A percentile compares a stretch with the other conserved stretches of the same genome.
Conservation (phyloP, 2,329 filamentous ascomycete species). For the Chaetomium strumarium region DNA sequence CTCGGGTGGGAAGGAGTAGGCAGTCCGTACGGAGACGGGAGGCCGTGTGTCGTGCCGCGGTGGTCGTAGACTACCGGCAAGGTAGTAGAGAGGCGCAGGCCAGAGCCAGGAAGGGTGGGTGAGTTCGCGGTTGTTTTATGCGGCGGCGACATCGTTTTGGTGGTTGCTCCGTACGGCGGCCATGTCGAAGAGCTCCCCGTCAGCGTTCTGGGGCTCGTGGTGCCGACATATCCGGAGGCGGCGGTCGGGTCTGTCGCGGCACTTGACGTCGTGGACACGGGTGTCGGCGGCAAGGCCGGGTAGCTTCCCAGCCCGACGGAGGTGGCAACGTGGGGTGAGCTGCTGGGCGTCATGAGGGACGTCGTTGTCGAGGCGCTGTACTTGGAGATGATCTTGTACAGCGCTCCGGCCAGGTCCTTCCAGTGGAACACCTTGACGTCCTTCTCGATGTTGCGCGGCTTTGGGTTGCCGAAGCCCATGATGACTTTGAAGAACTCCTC, state of each 20-base stretch:
- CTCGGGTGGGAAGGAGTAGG: slow-evolving; percentile 11
- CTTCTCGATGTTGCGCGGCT: slow-evolving; percentile 97
- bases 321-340: slow-evolving; percentile 36
- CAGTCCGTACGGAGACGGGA: slow-evolving; percentile 23
- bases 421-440: slow-evolving; percentile 98
- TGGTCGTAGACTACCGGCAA: slow-evolving; percentile 36
- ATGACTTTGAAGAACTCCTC: slow-evolving; percentile 99
- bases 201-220: slow-evolving; percentile 45
- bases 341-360: slow-evolving; percentile 21
- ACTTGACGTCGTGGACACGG: slow-evolving; percentile 29
- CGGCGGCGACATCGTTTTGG: slow-evolving; percentile 41
- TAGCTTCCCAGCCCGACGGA: slow-evolving; percentile 37
- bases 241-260: slow-evolving; percentile 29
- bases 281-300: slow-evolving; percentile 43
- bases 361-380: slow-evolving; percentile 51
- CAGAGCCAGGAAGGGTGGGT: slow-evolving; percentile 25
- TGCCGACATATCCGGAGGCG: slow-evolving; percentile 35
- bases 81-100: slow-evolving; percentile 33
- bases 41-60: slow-evolving; percentile 21
- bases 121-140: slow-evolving; percentile 35
- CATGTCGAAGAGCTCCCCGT: slow-evolving; percentile 44
- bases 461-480: slow-evolving; percentile 93
- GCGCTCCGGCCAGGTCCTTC: slow-evolving; percentile 77
- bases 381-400: slow-evolving; percentile 99
- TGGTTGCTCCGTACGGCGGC: slow-evolving; percentile 39